A percentile compares a stretch with the other conserved stretches of the same genome.
Conservation (phyloP, 2,329 filamentous ascomycete genomes). For the Monilinia vaccinii-corymbosi region DNA sequence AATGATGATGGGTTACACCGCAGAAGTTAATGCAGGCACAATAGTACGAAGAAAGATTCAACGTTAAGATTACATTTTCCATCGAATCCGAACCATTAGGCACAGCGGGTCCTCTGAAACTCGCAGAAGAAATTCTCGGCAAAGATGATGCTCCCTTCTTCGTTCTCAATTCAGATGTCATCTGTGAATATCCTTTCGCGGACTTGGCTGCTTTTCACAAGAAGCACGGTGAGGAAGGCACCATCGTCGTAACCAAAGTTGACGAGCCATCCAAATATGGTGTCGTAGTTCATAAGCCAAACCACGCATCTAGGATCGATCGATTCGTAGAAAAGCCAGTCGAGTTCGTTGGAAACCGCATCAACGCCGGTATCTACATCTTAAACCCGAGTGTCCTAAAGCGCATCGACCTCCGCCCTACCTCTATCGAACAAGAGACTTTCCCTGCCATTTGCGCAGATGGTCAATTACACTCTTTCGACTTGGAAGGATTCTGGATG, state of each 20-base stretch:
- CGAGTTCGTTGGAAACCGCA: conserved; percentile 96
- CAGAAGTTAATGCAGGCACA: conserved; percentile 13
- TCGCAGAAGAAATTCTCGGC: conserved; percentile 82
- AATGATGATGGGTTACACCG: conserved; percentile 2
- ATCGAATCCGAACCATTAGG: conserved; percentile 93
- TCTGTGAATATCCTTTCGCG: conserved; percentile 94
- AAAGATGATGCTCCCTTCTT: conserved; percentile 97
- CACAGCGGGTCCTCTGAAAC: conserved; percentile 89
- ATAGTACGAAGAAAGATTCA: conserved; percentile 83
- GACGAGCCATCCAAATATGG: conserved; percentile 99
- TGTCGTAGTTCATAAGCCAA: conserved; percentile 95
- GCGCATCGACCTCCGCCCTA: conserved; percentile 91
- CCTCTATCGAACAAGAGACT: conserved; percentile 96
- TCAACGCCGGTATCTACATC: conserved; percentile 98
- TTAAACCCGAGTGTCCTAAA: conserved; percentile 84
- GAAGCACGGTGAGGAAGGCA: conserved; percentile 86
- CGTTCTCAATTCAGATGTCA: conserved; percentile 96
- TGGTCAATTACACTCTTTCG: conserved; percentile 87
- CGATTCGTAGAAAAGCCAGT: conserved; percentile 99
- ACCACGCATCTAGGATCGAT: conserved; percentile 84
- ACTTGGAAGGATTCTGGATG: conserved; percentile 99
- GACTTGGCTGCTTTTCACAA: conserved; percentile 89
- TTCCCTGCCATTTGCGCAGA: conserved; percentile 92
- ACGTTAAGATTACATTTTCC: conserved; percentile 93
- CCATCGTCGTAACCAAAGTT: conserved; percentile 97